Conservation (phyloP, 345 rosid species). For the Syzygium aqueum region DNA sequence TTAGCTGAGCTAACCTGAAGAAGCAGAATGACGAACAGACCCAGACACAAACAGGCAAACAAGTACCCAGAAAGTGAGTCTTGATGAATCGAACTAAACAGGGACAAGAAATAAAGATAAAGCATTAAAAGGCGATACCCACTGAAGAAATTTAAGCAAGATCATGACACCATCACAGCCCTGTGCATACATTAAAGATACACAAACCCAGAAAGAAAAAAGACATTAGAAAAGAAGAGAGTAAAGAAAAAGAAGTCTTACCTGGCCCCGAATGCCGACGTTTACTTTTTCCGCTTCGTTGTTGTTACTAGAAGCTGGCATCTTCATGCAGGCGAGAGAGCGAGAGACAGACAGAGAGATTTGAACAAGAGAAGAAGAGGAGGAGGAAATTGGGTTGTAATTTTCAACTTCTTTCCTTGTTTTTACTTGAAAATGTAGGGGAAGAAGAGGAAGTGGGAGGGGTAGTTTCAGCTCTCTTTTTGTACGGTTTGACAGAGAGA, state of each 20-base stretch:
- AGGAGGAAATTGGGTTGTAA: not conserved
- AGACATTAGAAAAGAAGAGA: not conserved
- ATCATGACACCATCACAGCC: not conserved
- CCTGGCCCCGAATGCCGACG: not conserved
- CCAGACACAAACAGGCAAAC: not conserved
- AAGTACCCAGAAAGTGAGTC: not conserved
- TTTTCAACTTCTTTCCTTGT: not conserved
- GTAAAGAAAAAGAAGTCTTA: not conserved
- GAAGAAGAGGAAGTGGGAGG: not conserved
- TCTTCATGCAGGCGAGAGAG: not conserved
- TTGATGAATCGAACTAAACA: not conserved
- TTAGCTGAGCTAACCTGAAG: not conserved
- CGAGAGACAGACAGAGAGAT: not conserved
- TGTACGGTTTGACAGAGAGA: not conserved
- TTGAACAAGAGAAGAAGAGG: not conserved
- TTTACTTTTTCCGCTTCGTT: not conserved
- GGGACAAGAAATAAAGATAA: not conserved
- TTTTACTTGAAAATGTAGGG: not conserved
- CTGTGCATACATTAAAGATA: not conserved
- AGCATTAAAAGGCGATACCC: not conserved
- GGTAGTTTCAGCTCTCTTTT: not conserved
- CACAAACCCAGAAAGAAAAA: not conserved
- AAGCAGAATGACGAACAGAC: not conserved
- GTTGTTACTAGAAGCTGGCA: not conserved
- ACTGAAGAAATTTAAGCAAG: not conserved